These are phyloP conservation scores for Echria macrotheca DNA, from an alignment of 495 filamentous ascomycete species.

Conservation along the genomic window DNA sequence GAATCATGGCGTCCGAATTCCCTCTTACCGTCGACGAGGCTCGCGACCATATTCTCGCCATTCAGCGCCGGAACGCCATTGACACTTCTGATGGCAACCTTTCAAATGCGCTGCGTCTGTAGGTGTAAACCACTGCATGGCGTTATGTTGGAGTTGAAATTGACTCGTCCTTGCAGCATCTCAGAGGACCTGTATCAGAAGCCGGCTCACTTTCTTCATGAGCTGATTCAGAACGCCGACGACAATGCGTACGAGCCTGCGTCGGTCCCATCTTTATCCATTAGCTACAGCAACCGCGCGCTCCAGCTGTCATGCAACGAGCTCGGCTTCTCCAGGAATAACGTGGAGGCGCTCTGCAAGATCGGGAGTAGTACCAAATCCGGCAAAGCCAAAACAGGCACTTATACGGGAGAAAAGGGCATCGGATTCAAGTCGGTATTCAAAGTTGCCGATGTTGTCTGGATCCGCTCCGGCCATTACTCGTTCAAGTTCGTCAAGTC, in stretches of 20 bases:
- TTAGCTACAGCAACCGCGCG: constrained; percentile 10
- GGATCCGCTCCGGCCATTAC: constrained; percentile 33
- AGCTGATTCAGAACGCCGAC: constrained; percentile 44
- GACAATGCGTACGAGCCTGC: constrained; percentile 24
- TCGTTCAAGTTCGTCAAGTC: constrained; percentile 36
- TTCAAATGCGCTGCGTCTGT: background rate
- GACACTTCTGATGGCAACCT: background rate
- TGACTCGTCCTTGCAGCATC: background rate
- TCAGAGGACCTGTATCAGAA: constrained; percentile 28
- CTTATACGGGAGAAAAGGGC: constrained; percentile 43
- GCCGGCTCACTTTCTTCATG: constrained; percentile 35
- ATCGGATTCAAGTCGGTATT: constrained; percentile 50
- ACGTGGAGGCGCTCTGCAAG: constrained; percentile 35
- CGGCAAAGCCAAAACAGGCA: background rate
- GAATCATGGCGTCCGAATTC: background rate
- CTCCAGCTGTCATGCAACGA: constrained; percentile 38
- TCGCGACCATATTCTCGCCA: background rate
- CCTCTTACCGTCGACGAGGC: background rate
- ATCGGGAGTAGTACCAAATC: constrained; percentile 35
- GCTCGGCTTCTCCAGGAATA: constrained; percentile 30
- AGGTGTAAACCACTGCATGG: too few relatives aligned
- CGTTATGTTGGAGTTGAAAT: too few relatives aligned
- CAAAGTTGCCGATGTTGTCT: constrained; percentile 36
- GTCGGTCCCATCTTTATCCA: background rate
- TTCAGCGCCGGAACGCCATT: background rate